phyloP scores from a whole-genome alignment of 2,329 filamentous ascomycete species.

The Phyllosticta citrichinensis region DNA sequence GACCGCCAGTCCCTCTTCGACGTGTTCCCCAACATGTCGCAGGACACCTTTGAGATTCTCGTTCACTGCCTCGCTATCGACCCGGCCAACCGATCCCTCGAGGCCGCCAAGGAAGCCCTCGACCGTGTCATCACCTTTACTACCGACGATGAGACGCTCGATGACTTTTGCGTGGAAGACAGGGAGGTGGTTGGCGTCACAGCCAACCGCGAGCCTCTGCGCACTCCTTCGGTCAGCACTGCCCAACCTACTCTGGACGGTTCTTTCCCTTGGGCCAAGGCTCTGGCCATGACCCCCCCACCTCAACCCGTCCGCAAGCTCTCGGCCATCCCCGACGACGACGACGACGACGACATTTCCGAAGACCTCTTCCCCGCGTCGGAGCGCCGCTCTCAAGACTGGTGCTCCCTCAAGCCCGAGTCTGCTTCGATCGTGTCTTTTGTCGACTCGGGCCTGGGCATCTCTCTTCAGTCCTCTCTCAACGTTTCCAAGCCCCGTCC shows the following conservation, averaged over 20 bases:
- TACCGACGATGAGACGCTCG: conserved; percentile 78
- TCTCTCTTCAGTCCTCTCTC: conserved; percentile 60
- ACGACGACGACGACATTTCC: conserved; percentile 52
- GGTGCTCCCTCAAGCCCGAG: conserved; percentile 67
- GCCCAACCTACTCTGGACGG: conserved; percentile 65
- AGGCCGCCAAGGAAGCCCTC: conserved; percentile 67
- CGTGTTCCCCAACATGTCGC: conserved; percentile 96
- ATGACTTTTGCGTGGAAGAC: conserved; percentile 81
- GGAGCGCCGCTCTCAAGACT: conserved; percentile 52
- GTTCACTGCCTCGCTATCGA: conserved; percentile 85
- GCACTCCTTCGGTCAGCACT: conserved; percentile 88
- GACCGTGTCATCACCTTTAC: conserved; percentile 81
- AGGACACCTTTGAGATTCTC: conserved; percentile 93
- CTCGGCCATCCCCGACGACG: conserved; percentile 71
- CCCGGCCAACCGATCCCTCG: conserved; percentile 75
- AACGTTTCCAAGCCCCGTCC: conserved; percentile 37
- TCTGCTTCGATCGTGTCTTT: conserved; percentile 78
- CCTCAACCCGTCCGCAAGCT: conserved; percentile 67
- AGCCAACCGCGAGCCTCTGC: conserved; percentile 87
- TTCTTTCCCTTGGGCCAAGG: conserved; percentile 92
- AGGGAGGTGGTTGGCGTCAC: conserved; percentile 65
- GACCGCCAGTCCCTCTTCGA: conserved; percentile 96
- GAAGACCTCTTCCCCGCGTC: conserved; percentile 82
- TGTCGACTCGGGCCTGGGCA: conserved; percentile 69
- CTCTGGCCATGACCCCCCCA: conserved; percentile 64